A percentile compares a stretch with the other conserved stretches of the same genome.
Evolutionary conservation across 2,329 filamentous ascomycete genomes (phyloP).

Genomic region (Colletotrichum abscissum): DNA sequence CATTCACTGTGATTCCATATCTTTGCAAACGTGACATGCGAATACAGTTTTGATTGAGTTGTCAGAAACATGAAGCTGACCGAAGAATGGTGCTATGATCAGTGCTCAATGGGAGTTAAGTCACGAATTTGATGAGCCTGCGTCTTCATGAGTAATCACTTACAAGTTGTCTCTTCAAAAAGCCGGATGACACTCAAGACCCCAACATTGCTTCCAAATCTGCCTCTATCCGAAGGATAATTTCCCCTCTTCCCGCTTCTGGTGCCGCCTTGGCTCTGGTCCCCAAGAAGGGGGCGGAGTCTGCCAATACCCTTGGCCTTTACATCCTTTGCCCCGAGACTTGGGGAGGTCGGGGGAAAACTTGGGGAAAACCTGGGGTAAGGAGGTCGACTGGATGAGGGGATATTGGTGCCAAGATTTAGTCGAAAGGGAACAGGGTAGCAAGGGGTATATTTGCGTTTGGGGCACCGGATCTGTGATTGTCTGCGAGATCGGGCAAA

Average conservation of each 20-base stretch:
- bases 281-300: background rate
- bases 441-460: background rate
- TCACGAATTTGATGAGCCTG: too few relatives aligned
- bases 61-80: background rate
- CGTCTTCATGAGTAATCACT: too few relatives aligned
- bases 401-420: background rate
- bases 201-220: too few relatives aligned
- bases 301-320: constrained; percentile 1
- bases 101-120: too few relatives aligned
- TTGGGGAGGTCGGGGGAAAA: background rate
- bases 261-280: background rate
- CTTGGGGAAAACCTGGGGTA: constrained; percentile 5
- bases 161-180: too few relatives aligned
- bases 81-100: background rate
- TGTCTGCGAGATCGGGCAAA: background rate
- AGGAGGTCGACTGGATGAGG: background rate
- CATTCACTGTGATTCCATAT: too few relatives aligned
- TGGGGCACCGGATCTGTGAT: background rate
- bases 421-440: background rate
- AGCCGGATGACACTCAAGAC: too few relatives aligned
- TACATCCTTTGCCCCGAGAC: constrained; percentile 22
- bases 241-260: background rate
- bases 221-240: too few relatives aligned
- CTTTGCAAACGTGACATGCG: too few relatives aligned
- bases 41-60: background rate